Evolutionary conservation across 805 yeast genomes (phyloP).

Genomic region (Wickerhamiella siamensis): DNA sequence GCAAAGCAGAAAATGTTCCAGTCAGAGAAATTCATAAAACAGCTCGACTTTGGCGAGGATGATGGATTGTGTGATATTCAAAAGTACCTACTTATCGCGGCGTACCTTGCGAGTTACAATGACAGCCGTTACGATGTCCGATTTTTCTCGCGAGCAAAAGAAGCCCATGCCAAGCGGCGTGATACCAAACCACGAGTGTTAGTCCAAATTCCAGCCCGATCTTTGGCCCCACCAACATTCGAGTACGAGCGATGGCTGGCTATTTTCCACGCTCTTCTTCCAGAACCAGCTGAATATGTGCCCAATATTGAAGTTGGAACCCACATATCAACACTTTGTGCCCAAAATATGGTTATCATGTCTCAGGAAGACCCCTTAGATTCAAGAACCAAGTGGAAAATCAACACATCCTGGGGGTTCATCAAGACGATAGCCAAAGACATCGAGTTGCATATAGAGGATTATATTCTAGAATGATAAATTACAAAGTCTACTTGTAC

Average conservation of each 20-base stretch:
- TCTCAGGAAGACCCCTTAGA: slow-evolving; percentile 40
- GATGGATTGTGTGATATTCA: slow-evolving; percentile 4
- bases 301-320: slow-evolving; percentile 27
- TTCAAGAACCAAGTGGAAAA: slow-evolving; percentile 62
- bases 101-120: slow-evolving; percentile 69
- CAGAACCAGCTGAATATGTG: slow-evolving; percentile 28
- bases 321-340: slow-evolving; percentile 44
- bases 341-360: slow-evolving; percentile 37
- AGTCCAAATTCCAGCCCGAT: slow-evolving; percentile 40
- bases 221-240: slow-evolving; percentile 58
- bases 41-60: slow-evolving; percentile 2
- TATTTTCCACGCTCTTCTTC: slow-evolving; percentile 56
- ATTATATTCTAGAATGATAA: slow-evolving; percentile 35
- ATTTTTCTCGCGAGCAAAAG: slow-evolving; percentile 50
- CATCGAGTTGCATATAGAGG: slow-evolving; percentile 49
- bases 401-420: slow-evolving; percentile 56
- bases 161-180: slow-evolving; percentile 28
- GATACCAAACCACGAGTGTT: slow-evolving; percentile 32
- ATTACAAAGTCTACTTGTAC: neutral
- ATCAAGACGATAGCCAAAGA: slow-evolving; percentile 48
- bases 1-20: slow-evolving; percentile 18
- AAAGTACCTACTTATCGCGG: slow-evolving; percentile 62
- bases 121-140: slow-evolving; percentile 56
- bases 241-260: slow-evolving; percentile 70
- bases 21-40: slow-evolving; percentile 10